Evolutionary conservation across 2,329 filamentous ascomycete genomes (phyloP).

Genomic region (Plectosphaerella sp.): DNA sequence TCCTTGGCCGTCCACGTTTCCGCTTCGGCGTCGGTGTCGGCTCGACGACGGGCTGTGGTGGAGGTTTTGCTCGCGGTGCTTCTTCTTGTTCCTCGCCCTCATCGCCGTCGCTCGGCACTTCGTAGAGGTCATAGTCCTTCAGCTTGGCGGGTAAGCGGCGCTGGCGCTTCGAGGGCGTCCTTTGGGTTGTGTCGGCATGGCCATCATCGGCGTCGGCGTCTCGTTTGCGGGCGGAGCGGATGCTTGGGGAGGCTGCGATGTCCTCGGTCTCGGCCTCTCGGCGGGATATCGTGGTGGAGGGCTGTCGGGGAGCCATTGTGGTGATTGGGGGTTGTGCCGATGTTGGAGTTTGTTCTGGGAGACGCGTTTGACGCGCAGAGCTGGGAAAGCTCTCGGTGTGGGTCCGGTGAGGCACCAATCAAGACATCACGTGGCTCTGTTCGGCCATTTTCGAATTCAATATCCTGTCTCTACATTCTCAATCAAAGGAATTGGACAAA

Average conservation of each 20-base stretch:
- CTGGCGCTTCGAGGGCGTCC: slow-evolving; percentile 26
- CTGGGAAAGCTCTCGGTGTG: background rate
- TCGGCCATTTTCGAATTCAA: too few relatives aligned
- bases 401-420: too few relatives aligned
- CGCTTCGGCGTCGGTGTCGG: slow-evolving; percentile 25
- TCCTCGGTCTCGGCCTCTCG: background rate
- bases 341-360: background rate
- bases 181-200: slow-evolving; percentile 14
- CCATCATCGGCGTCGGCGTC: slow-evolving; percentile 17
- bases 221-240: slow-evolving; percentile 13
- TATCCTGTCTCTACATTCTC: too few relatives aligned
- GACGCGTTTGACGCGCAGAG: background rate
- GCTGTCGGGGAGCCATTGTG: background rate
- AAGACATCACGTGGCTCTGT: background rate
- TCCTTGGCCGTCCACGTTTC: slow-evolving; percentile 29
- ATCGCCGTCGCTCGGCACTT: slow-evolving; percentile 8
- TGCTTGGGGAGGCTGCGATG: background rate
- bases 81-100: slow-evolving; percentile 1
- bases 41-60: slow-evolving; percentile 5
- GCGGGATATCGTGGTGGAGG: background rate
- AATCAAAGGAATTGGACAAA: too few relatives aligned
- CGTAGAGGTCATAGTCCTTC: slow-evolving; percentile 15
- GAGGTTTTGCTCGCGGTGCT: slow-evolving; percentile 1
- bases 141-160: slow-evolving; percentile 11
- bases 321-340: background rate